phyloP scores from a whole-genome alignment of 2,329 filamentous ascomycete species.

The Fonsecaea multimorphosa region DNA sequence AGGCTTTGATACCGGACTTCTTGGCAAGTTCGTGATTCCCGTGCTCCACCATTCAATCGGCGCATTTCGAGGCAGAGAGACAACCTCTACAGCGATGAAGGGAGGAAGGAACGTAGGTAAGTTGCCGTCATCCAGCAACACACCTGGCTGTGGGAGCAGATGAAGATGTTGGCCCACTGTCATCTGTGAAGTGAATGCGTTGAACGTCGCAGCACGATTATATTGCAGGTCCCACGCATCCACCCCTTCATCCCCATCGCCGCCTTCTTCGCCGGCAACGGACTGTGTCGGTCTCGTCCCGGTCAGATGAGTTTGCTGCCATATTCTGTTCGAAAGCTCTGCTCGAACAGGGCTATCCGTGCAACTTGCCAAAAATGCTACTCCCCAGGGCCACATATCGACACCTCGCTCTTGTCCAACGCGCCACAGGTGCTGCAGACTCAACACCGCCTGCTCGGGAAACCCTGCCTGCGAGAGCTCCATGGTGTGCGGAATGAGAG shows the following conservation, averaged over 20 bases:
- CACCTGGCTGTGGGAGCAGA: slow-evolving; percentile 37
- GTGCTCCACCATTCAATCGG: slow-evolving; percentile 83
- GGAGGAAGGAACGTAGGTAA: slow-evolving; percentile 59
- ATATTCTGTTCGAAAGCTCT: slow-evolving; percentile 50
- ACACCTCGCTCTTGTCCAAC: slow-evolving; percentile 76
- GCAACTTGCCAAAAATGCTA: slow-evolving; percentile 70
- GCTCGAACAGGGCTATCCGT: slow-evolving; percentile 43
- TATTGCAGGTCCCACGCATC: slow-evolving; percentile 63
- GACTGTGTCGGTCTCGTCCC: slow-evolving; percentile 28
- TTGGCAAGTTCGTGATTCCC: slow-evolving; percentile 61
- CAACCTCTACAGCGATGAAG: slow-evolving; percentile 76
- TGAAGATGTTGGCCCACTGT: slow-evolving; percentile 35
- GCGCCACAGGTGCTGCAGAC: slow-evolving; percentile 88
- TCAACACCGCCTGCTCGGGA: slow-evolving; percentile 68
- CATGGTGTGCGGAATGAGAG: slow-evolving; percentile 83
- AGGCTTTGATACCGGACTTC: slow-evolving; percentile 7
- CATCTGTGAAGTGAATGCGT: slow-evolving; percentile 18
- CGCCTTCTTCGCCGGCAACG: slow-evolving; percentile 45
- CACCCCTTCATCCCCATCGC: slow-evolving; percentile 56
- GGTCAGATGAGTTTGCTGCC: slow-evolving; percentile 50
- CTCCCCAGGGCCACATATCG: slow-evolving; percentile 73
- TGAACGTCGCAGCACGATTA: slow-evolving; percentile 47
- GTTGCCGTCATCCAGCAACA: slow-evolving; percentile 27
- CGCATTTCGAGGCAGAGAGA: slow-evolving; percentile 74
- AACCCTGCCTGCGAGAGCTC: slow-evolving; percentile 51